Evolutionary conservation across 2,329 filamentous ascomycete species (phyloP).

Genomic region (Ophiostoma perfectum): DNA sequence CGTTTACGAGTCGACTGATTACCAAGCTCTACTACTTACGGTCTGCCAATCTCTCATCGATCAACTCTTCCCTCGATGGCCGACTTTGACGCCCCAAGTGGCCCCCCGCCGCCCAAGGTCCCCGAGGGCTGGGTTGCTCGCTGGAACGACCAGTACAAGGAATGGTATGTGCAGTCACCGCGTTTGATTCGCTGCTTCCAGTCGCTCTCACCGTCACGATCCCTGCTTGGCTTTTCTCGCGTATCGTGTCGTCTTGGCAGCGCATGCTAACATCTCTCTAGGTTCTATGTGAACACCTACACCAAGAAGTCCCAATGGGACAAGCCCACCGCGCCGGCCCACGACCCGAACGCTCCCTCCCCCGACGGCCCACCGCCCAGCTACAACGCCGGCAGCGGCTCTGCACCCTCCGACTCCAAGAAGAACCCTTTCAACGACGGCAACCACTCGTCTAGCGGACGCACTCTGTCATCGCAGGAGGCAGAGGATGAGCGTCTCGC

Average conservation of each 20-base stretch:
- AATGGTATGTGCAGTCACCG: conserved; percentile 49
- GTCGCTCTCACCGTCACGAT: background rate
- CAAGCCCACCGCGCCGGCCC: conserved; percentile 64
- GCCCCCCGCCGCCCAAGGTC: conserved; percentile 53
- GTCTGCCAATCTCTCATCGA: background rate
- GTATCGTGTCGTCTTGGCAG: too few species aligned
- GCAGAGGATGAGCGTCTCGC: conserved; percentile 70
- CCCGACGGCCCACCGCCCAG: conserved; percentile 61
- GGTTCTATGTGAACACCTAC: conserved; percentile 86
- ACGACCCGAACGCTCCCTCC: conserved; percentile 34
- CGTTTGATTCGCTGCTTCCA: conserved; percentile 17
- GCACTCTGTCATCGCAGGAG: conserved; percentile 33
- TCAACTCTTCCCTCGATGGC: conserved; percentile 35
- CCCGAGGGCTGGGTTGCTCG: conserved; percentile 81
- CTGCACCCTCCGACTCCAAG: conserved; percentile 53
- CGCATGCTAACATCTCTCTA: conserved; percentile 32
- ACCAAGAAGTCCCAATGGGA: conserved; percentile 93
- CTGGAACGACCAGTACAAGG: conserved; percentile 82
- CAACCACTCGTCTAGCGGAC: conserved; percentile 31
- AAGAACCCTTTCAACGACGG: conserved; percentile 57
- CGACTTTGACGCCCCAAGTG: conserved; percentile 49
- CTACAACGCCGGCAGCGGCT: conserved; percentile 52
- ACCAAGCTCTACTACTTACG: background rate
- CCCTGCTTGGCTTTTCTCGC: too few species aligned
- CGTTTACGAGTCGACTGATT: background rate